phyloP scores from a whole-genome alignment of 202 grass and related monocot genomes.

The Musa balbisiana region DNA sequence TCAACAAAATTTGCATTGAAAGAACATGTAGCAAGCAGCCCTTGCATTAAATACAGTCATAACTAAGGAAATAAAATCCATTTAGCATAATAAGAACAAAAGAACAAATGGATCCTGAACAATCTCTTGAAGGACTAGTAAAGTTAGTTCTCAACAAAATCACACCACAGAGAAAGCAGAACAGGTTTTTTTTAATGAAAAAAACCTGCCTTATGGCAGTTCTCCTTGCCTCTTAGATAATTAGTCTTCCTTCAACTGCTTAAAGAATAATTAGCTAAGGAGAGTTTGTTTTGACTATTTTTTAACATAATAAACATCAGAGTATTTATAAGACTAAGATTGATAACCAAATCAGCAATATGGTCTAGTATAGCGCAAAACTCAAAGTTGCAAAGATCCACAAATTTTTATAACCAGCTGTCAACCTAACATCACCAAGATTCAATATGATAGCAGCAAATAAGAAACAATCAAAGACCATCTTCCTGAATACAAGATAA shows the following conservation, averaged over 20 bases:
- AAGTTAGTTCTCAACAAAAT: not conserved
- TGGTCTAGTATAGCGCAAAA: not conserved
- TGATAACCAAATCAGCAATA: not conserved
- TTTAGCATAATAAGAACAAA: not conserved
- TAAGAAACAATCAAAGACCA: no score
- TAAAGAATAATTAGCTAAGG: not conserved
- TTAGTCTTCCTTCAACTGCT: not conserved
- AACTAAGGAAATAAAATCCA: not conserved
- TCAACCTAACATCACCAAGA: no score
- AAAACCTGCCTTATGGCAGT: not conserved
- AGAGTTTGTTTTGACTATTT: not conserved
- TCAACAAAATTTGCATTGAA: not conserved
- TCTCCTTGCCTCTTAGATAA: not conserved
- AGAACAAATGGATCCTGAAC: not conserved
- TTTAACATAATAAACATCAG: not conserved
- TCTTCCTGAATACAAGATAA: no score
- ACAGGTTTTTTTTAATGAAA: not conserved
- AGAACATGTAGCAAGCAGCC: not conserved
- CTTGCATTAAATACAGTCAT: not conserved
- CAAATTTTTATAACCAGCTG: no score
- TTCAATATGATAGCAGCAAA: no score
- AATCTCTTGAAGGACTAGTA: not conserved
- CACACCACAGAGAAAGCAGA: not conserved
- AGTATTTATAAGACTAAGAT: not conserved
- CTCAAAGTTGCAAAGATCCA: not conserved